These are phyloP conservation scores for Termitomyces sp. DNA, from an alignment of 768 basidiomycete genomes.

Conservation along the genomic window DNA sequence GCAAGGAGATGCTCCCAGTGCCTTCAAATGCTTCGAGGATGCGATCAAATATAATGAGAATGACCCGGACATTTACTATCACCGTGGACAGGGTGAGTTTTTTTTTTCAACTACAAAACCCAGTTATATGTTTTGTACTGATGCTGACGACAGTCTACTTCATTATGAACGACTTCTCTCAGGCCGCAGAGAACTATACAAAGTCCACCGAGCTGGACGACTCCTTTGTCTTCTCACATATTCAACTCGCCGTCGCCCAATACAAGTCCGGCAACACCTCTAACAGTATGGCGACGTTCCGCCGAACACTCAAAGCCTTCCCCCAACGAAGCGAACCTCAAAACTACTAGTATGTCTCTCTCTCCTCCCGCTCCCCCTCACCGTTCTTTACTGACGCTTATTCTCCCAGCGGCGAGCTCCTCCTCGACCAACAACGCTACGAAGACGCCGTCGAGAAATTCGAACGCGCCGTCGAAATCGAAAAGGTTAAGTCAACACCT, in stretches of 20 bases:
- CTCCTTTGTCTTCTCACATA: constrained; percentile 92
- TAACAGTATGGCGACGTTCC: constrained; percentile 88
- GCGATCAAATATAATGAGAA: constrained; percentile 78
- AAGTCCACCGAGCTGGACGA: constrained; percentile 87
- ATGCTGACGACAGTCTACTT: constrained; percentile 66
- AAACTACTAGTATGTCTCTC: constrained; percentile 87
- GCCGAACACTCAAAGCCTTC: constrained; percentile 81
- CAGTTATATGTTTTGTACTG: background rate
- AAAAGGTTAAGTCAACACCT: constrained; percentile 63
- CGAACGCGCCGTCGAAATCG: constrained; percentile 86
- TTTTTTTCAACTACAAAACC: background rate
- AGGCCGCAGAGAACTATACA: constrained; percentile 88
- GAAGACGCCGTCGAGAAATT: constrained; percentile 90
- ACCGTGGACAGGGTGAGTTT: constrained; percentile 86
- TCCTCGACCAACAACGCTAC: constrained; percentile 89
- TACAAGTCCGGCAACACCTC: constrained; percentile 83
- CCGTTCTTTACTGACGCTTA: background rate
- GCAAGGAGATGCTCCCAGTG: constrained; percentile 72
- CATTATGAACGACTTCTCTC: constrained; percentile 85
- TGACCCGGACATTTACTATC: constrained; percentile 97
- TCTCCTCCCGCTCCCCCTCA: background rate
- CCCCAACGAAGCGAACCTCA: constrained; percentile 83
- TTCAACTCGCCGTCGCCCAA: constrained; percentile 94
- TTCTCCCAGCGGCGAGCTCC: constrained; percentile 75
- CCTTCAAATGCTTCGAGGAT: constrained; percentile 89